Evolutionary conservation across 208 protist genomes (phyloP), one percentile per base, ranked within the genome.

Genomic region (Leishmania tropica): DNA sequence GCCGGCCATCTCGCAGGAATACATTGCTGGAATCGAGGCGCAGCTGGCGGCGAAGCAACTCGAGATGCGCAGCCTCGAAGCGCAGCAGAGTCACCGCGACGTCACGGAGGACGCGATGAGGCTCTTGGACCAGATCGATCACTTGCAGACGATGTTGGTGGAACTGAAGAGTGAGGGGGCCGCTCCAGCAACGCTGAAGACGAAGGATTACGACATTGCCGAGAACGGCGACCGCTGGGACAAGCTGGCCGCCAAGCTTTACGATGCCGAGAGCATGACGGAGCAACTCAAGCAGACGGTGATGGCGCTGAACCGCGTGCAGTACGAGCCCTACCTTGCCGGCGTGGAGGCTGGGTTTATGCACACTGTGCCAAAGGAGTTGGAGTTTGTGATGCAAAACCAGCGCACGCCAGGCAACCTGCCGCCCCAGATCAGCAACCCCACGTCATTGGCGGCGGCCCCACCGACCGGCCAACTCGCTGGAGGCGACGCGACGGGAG

Each of bases 281-380:
- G 92, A 97, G 83, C 85, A 97, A 83, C 83, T 95, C 45, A 83
- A 88, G 70, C 88, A 90, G 81, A 91, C 81, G 13, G 56, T 97
- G 51, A 85, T 97, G 64, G 81, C 91, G 17, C 88, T 97, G 40
- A 97, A 97, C 79, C 90, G 91, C 42, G 84, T 97, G 24, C 94
- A 97, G 84, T 96, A 93, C 85, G 91, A 92, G 64, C 94, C 94
- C 5, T 97, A 97, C 84, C 92, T 86, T 5, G 91, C 94, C 6
- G 94, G 92, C 48, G 82, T 89, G 45, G 94, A 97, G 80, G 87
- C 87, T 2, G 91, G 89, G 71, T 89, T 92, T 81, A 86, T 91
- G 85, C 89, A 95, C 79, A 88, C 90, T 24, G 88, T 93, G 56
- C 94, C 94, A 6, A 94, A 91, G 78, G 88, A 95, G 83, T 86